These are phyloP conservation scores for Cyclotella choctawhatcheeana DNA, from an alignment of 108 stramenopile genomes.

Conservation along the genomic window DNA sequence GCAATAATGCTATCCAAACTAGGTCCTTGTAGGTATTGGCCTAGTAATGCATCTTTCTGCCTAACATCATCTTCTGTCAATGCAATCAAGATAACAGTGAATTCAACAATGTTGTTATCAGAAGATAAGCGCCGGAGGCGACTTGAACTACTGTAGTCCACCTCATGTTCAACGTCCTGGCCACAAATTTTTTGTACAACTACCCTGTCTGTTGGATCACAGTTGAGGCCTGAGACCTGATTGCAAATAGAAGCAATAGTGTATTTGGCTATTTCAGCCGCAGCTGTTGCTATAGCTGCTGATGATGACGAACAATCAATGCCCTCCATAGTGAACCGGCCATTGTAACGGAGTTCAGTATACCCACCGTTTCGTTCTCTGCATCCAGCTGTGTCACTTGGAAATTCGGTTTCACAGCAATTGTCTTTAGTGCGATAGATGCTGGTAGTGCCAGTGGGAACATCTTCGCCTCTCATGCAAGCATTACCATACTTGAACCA, in stretches of 20 bases:
- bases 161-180: conserved; percentile 3
- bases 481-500: conserved; percentile 17
- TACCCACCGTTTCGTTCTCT: not conserved
- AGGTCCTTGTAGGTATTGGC: conserved; percentile 11
- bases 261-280: conserved; percentile 4
- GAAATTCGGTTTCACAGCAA: not conserved
- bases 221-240: conserved; percentile 2
- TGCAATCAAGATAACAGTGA: conserved; percentile 9
- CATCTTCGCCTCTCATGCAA: not conserved
- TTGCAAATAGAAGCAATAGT: conserved; percentile 3
- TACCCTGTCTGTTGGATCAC: conserved; percentile 2
- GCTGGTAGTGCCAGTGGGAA: not conserved
- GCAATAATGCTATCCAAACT: not conserved
- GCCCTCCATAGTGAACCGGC: conserved; percentile 9
- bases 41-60: conserved; percentile 11
- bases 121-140: not conserved
- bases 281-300: not conserved
- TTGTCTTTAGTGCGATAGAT: conserved; percentile 5
- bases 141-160: not conserved
- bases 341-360: conserved; percentile 16
- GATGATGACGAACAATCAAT: conserved; percentile 9
- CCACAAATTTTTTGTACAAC: conserved; percentile 19
- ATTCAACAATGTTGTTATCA: conserved; percentile 8
- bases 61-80: conserved; percentile 9
- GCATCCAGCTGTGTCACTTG: conserved; percentile 8